phyloP scores from a whole-genome alignment of 257 asterid genomes.

The Solanum microdontum region DNA sequence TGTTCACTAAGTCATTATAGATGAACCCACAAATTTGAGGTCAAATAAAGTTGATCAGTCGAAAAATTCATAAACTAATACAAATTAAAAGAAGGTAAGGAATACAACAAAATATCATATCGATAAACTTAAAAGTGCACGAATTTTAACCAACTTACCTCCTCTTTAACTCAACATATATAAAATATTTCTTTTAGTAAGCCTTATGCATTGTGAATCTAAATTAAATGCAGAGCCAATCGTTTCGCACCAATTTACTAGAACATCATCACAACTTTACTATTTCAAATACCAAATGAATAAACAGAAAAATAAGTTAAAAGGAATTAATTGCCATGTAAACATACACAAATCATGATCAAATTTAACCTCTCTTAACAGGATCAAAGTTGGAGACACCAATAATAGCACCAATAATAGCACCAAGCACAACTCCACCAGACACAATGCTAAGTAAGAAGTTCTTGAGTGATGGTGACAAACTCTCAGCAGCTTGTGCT shows the following conservation, averaged over 20 bases:
- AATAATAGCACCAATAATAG: constrained; percentile 49
- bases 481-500: constrained; percentile 60
- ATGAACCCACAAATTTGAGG: no score
- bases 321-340: not conserved
- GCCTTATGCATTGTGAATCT: not conserved
- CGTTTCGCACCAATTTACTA: not conserved
- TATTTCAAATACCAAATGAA: not conserved
- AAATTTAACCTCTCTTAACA: constrained; percentile 55
- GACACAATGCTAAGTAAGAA: constrained; percentile 72
- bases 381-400: constrained; percentile 86
- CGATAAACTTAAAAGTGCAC: not conserved
- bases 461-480: constrained; percentile 70
- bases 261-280: not conserved
- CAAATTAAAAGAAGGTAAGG: not conserved
- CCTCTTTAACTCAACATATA: constrained; percentile 17
- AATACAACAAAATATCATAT: not conserved
- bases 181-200: not conserved
- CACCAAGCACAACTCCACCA: constrained; percentile 60
- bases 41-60: no score
- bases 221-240: not conserved
- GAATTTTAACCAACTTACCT: constrained; percentile 18
- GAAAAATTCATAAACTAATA: no score
- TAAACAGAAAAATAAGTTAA: not conserved
- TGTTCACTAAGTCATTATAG: no score
- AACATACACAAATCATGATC: not conserved